Evolutionary conservation across 352 stramenopile genomes (phyloP).

Genomic region (Pythium rhizo-oryzae): DNA sequence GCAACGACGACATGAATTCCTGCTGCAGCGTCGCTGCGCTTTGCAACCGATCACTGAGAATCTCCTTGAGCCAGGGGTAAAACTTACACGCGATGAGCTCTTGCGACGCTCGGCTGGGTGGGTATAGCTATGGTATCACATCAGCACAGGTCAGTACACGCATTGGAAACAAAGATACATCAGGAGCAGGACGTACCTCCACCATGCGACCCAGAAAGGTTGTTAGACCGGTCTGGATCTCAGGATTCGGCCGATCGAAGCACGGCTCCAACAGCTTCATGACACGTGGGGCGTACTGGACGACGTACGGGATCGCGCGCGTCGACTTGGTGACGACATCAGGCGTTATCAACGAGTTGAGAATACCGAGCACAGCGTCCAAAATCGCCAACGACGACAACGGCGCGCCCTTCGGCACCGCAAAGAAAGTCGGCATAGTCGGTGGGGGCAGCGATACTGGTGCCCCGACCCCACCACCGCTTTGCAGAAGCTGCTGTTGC

Average conservation of each 20-base stretch:
- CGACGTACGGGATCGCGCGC: constrained; percentile 77
- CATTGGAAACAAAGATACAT: neutral
- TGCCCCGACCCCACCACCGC: constrained; percentile 10
- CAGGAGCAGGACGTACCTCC: constrained; percentile 47
- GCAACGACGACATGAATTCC: constrained; percentile 40
- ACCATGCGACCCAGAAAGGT: constrained; percentile 74
- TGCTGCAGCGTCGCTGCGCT: constrained; percentile 68
- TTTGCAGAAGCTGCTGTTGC: constrained; percentile 13
- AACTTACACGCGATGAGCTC: constrained; percentile 85
- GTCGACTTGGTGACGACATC: constrained; percentile 78
- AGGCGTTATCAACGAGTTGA: constrained; percentile 81
- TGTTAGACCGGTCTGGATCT: constrained; percentile 75
- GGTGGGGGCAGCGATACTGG: constrained; percentile 36
- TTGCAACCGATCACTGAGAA: constrained; percentile 79
- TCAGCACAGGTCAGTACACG: neutral
- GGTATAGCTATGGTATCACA: constrained; percentile 62
- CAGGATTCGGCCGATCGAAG: constrained; percentile 82
- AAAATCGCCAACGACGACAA: constrained; percentile 87
- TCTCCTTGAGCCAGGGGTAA: constrained; percentile 88
- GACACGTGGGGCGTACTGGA: constrained; percentile 87
- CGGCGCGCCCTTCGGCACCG: constrained; percentile 78
- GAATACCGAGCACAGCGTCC: constrained; percentile 83
- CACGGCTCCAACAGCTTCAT: constrained; percentile 91
- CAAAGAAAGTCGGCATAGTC: constrained; percentile 82
- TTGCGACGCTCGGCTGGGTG: constrained; percentile 62